Evolutionary conservation across 805 yeast species (phyloP).

Genomic region (Hanseniaspora hatyaiensis): DNA sequence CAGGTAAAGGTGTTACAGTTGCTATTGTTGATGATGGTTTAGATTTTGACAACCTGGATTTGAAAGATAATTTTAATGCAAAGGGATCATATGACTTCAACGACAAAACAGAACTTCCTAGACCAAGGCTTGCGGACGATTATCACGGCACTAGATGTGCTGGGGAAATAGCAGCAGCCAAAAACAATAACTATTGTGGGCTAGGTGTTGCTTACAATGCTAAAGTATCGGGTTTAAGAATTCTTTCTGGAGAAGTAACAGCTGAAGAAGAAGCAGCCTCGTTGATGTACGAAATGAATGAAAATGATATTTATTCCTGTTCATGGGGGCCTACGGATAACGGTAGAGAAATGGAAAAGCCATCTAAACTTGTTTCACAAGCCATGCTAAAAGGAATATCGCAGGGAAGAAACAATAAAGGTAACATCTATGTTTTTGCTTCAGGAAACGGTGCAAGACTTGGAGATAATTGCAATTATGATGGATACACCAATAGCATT

Average conservation of each 20-base stretch:
- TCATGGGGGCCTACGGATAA: slow-evolving; percentile 98
- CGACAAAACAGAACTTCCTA: slow-evolving; percentile 60
- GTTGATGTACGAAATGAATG: slow-evolving; percentile 63
- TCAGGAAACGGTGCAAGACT: slow-evolving; percentile 81
- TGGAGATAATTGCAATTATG: slow-evolving; percentile 89
- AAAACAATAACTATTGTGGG: slow-evolving; percentile 76
- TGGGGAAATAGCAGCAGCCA: slow-evolving; percentile 88
- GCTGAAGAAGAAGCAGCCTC: slow-evolving; percentile 88
- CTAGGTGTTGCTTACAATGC: slow-evolving; percentile 88
- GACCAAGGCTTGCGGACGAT: slow-evolving; percentile 70
- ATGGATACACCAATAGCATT: slow-evolving; percentile 92
- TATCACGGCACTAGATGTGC: slow-evolving; percentile 97
- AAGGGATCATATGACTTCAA: slow-evolving; percentile 93
- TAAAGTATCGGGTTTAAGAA: slow-evolving; percentile 79
- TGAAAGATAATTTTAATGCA: slow-evolving; percentile 52
- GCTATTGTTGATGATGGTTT: slow-evolving; percentile 93
- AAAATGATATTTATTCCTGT: slow-evolving; percentile 88
- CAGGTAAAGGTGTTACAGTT: slow-evolving; percentile 72
- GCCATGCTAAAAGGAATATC: slow-evolving; percentile 77
- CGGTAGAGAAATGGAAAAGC: slow-evolving; percentile 77
- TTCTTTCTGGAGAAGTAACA: slow-evolving; percentile 67
- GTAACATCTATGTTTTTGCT: slow-evolving; percentile 87
- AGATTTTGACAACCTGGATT: slow-evolving; percentile 68
- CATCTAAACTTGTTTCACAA: slow-evolving; percentile 62
- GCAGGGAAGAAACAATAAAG: slow-evolving; percentile 70